Conservation (phyloP, 495 filamentous ascomycete genomes). For the Terfezia claveryi region DNA sequence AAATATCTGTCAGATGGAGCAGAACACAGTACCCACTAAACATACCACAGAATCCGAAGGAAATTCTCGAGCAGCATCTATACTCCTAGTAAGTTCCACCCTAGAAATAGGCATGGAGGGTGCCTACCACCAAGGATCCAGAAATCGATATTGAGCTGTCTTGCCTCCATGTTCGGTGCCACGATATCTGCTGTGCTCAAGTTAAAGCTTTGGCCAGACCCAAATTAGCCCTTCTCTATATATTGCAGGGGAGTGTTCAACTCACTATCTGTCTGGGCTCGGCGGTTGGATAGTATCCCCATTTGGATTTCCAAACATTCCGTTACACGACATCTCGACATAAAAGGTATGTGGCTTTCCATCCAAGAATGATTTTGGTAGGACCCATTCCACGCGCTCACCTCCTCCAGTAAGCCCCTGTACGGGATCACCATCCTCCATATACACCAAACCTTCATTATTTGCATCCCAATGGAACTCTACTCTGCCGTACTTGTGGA, state of each 20-base stretch:
- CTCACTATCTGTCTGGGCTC: constrained; percentile 43
- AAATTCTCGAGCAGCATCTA: constrained; percentile 59
- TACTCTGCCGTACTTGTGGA: constrained; percentile 49
- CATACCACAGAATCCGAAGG: constrained; percentile 44
- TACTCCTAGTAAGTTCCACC: neutral
- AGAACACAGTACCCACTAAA: neutral
- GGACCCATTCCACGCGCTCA: constrained; percentile 73
- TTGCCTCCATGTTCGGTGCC: constrained; percentile 65
- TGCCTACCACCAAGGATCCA: constrained; percentile 54
- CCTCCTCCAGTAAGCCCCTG: constrained; percentile 87
- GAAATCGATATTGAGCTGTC: constrained; percentile 69
- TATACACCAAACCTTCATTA: constrained; percentile 82
- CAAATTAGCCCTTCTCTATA: no score
- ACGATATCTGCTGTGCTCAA: constrained; percentile 66
- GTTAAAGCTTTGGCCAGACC: constrained; percentile 27
- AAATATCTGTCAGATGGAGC: neutral
- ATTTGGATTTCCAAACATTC: constrained; percentile 86
- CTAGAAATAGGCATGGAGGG: no score
- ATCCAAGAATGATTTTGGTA: constrained; percentile 48
- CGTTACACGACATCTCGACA: constrained; percentile 95
- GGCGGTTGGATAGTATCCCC: constrained; percentile 80
- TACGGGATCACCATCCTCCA: constrained; percentile 62
- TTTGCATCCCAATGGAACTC: constrained; percentile 92
- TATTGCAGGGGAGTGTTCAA: no score
- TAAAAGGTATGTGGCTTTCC: constrained; percentile 76